Evolutionary conservation across 208 protist species (phyloP), one percentile per base, ranked within the genome.

Genomic region (Leishmania tarentolae): DNA sequence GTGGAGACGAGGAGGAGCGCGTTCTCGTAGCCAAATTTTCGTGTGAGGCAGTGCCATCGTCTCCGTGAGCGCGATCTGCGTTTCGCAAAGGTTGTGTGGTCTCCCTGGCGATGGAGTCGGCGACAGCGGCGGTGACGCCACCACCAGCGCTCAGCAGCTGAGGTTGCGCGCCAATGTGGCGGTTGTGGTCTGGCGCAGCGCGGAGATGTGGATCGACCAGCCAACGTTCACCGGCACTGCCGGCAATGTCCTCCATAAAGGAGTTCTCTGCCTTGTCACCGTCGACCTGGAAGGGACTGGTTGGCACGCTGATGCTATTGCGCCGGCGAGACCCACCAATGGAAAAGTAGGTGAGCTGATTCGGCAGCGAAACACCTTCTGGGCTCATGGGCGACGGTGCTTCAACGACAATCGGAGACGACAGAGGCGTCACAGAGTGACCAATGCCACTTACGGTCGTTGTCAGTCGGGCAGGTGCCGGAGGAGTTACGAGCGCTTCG

Each of bases 251-350:
- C 2, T 47, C 46, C 2, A 61, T 76, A 73, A 57, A 44, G 6
- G 66, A 15, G 80, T 83, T 75, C 37, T 75, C 74, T 21, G 76
- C 74, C 31, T 76, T 70, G 40, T 83, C 75, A 24, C 66, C 70
- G 50, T 70, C n/a, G 15, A 70, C 15, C 52, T 35, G 31, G 21
- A 71, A 69, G 4, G 53, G 28, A n/a, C 66, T 46, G 7, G 75
- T 79, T 42, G 80, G 80, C 66, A 80, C 80, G 31, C 65, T 83
- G n/a, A 79, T 76, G 75, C 80, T 80, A 56, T 83, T 83, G 66
- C 75, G 80, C 65, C 72, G 76, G 44, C 80, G 80, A 3, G 80
- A 83, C n/a, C 75, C 80, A 65, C 80, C 80, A 31, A 83, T 40
- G 8, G 63, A 46, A 75, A 63, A 83, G 31, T 46, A 57, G 59